Conservation (phyloP, 768 basidiomycete genomes). For the Trametes gibbosa region DNA sequence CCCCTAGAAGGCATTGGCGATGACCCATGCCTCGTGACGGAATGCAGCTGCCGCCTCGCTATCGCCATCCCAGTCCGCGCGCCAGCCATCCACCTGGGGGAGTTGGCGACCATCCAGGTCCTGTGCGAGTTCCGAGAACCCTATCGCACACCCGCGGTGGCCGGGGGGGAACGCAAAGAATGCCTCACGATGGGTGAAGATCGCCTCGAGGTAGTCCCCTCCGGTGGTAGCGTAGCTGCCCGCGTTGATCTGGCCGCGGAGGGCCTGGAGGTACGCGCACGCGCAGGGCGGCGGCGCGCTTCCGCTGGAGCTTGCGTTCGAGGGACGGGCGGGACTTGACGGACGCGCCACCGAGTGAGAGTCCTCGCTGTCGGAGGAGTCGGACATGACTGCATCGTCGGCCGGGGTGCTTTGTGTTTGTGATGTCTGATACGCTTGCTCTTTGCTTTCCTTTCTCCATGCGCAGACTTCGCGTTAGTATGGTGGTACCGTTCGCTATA, state of each 20-base stretch:
- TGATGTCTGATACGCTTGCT: slow-evolving; percentile 12
- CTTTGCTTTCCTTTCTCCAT: slow-evolving; percentile 28
- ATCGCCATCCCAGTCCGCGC: slow-evolving; percentile 69
- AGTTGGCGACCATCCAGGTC: slow-evolving; percentile 54
- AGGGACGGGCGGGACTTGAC: slow-evolving; percentile 16
- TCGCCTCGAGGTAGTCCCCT: slow-evolving; percentile 75
- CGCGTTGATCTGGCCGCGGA: slow-evolving; percentile 27
- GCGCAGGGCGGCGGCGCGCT: slow-evolving; percentile 24
- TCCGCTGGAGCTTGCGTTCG: slow-evolving; percentile 19
- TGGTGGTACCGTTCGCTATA: not conserved
- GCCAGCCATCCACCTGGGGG: slow-evolving; percentile 37
- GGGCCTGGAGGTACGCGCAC: slow-evolving; percentile 33
- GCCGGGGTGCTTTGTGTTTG: slow-evolving; percentile 3
- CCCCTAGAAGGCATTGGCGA: slow-evolving; percentile 30
- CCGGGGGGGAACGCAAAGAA: slow-evolving; percentile 58
- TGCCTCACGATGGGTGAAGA: slow-evolving; percentile 76
- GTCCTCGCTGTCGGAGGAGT: slow-evolving; percentile 28
- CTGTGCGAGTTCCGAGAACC: slow-evolving; percentile 63
- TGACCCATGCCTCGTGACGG: slow-evolving; percentile 65
- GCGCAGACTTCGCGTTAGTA: slow-evolving; percentile 3
- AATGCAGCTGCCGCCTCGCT: slow-evolving; percentile 67
- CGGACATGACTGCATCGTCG: slow-evolving; percentile 26
- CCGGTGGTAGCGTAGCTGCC: slow-evolving; percentile 50
- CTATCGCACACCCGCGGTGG: slow-evolving; percentile 62
- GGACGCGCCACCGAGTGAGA: not conserved